A percentile compares a stretch with the other conserved stretches of the same genome.
These are phyloP conservation scores for Cryptococcus sp. DNA, from an alignment of 1,284 basidiomycete genomes.

Conservation along the genomic window DNA sequence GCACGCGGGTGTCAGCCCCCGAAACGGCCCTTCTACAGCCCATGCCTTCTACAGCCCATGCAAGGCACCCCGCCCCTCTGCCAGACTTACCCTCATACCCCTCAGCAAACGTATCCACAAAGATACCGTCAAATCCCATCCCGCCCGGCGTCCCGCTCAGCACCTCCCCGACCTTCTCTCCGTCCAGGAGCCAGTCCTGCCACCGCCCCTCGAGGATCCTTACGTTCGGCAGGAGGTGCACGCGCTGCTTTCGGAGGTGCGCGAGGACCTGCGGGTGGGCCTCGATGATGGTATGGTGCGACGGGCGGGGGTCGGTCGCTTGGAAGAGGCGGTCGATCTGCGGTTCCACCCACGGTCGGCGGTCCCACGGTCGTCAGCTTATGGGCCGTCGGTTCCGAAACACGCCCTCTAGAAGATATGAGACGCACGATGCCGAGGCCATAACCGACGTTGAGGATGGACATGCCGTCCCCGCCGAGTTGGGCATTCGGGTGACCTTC, in stretches of 20 bases:
- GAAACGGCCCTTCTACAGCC: not conserved
- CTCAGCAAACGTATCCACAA: conserved; percentile 95
- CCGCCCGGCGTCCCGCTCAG: conserved; percentile 40
- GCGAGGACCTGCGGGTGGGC: conserved; percentile 86
- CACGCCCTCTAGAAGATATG: conserved; percentile 4
- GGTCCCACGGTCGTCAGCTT: too few species aligned
- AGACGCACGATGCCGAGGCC: conserved; percentile 82
- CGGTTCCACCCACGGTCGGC: too few species aligned
- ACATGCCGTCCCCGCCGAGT: conserved; percentile 54
- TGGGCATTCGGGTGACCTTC: conserved; percentile 54
- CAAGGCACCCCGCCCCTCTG: too few species aligned
- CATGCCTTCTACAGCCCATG: not conserved
- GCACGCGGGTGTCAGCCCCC: conserved; percentile 7
- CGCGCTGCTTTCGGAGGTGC: conserved; percentile 70
- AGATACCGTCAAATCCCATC: conserved; percentile 77
- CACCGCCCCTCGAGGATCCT: conserved; percentile 83
- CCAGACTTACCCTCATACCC: conserved; percentile 67
- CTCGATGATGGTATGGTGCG: conserved; percentile 87
- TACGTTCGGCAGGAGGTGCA: conserved; percentile 74
- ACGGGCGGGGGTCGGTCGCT: conserved; percentile 53
- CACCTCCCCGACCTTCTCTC: conserved; percentile 40
- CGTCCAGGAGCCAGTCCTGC: conserved; percentile 71
- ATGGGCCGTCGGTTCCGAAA: too few species aligned
- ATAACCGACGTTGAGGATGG: conserved; percentile 86
- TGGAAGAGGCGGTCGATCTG: conserved; percentile 84